phyloP scores from a whole-genome alignment of 2,329 filamentous ascomycete species.

The Aureobasidium mangrovei region DNA sequence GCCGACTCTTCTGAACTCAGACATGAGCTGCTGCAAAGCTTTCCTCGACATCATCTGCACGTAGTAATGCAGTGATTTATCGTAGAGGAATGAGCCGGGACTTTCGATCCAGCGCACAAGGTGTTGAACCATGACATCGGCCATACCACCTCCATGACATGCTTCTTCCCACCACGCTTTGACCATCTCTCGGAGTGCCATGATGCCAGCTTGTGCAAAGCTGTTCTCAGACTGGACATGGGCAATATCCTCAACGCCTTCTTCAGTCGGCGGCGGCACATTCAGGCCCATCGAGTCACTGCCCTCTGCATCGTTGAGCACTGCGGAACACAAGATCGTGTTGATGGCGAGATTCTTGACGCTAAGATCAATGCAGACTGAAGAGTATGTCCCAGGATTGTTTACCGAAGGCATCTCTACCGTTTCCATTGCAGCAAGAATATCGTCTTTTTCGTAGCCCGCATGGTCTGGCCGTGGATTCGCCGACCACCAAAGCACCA shows the following conservation, averaged over 20 bases:
- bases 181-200: conserved; percentile 93
- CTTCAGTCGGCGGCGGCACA: conserved; percentile 55
- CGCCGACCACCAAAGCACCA: conserved; percentile 94
- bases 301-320: conserved; percentile 94
- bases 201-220: conserved; percentile 84
- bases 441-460: conserved; percentile 88
- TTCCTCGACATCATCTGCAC: conserved; percentile 98
- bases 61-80: conserved; percentile 88
- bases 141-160: conserved; percentile 65
- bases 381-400: conserved; percentile 85
- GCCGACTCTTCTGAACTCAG: conserved; percentile 88
- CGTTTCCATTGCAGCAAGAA: conserved; percentile 70
- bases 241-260: conserved; percentile 51
- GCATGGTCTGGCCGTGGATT: conserved; percentile 86
- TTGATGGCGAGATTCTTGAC: conserved; percentile 95
- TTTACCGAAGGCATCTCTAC: conserved; percentile 92
- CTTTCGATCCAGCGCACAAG: conserved; percentile 95
- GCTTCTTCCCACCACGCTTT: conserved; percentile 98
- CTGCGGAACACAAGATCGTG: conserved; percentile 88
- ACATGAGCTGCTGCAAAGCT: conserved; percentile 93
- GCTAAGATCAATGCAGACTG: conserved; percentile 91
- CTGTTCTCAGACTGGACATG: conserved; percentile 65
- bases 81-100: conserved; percentile 88
- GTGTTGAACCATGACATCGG: conserved; percentile 94
- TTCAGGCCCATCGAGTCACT: conserved; percentile 82